Evolutionary conservation across 768 basidiomycete genomes (phyloP).

Genomic region (Sporobolomyces pararoseus): DNA sequence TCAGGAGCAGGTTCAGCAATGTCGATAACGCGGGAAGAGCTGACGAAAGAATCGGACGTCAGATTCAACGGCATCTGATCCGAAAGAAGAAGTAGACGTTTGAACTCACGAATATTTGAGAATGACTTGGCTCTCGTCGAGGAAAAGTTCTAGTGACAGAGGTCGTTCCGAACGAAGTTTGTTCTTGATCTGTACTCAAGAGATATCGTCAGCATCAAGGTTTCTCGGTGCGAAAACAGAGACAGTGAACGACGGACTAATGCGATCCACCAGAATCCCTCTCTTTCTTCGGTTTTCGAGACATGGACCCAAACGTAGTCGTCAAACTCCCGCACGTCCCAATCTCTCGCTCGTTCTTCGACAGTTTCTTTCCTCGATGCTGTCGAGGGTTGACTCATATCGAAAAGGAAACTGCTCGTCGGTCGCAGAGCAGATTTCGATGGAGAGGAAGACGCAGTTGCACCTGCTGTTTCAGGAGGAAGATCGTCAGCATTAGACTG

Average conservation of each 20-base stretch:
- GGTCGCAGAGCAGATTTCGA: not conserved
- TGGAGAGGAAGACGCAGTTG: not conserved
- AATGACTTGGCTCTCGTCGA: not conserved
- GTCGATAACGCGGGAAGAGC: not conserved
- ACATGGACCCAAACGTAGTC: constrained; percentile 22
- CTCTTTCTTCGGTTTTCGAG: not conserved
- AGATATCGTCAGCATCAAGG: too few relatives aligned
- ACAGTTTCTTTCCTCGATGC: not conserved
- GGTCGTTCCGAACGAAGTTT: constrained; percentile 10
- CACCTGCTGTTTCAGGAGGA: not conserved
- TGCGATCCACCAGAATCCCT: constrained; percentile 30
- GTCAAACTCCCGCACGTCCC: constrained; percentile 10
- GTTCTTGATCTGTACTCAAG: too few relatives aligned
- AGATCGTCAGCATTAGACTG: not conserved
- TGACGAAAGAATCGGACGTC: not conserved
- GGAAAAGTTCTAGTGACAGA: constrained; percentile 10
- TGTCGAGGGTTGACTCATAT: constrained; percentile 7
- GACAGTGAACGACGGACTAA: not conserved
- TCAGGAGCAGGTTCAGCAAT: constrained; percentile 12
- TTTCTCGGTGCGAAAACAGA: too few relatives aligned
- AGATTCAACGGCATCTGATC: too few relatives aligned
- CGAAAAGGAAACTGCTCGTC: not conserved
- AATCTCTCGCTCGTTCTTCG: constrained; percentile 5
- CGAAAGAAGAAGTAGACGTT: not conserved
- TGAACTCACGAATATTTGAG: not conserved